phyloP scores from a whole-genome alignment of 257 asterid species.

The Cruciata laevipes region DNA sequence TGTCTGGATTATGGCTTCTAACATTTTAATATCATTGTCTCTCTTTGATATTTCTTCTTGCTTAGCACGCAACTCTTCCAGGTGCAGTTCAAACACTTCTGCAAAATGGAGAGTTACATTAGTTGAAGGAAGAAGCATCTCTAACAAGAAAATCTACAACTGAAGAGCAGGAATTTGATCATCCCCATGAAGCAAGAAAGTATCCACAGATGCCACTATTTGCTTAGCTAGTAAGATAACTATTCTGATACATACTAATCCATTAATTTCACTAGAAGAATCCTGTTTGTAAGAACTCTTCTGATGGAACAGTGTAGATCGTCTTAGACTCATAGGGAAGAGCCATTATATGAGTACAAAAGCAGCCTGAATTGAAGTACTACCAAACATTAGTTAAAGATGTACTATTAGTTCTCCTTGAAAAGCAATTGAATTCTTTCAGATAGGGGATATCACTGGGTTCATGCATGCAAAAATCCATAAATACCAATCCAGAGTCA shows the following conservation, averaged over 20 bases:
- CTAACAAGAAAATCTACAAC: not conserved
- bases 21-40: slow-evolving; percentile 82
- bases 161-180: not conserved
- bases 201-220: not conserved
- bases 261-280: too few species aligned
- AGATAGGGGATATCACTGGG: not conserved
- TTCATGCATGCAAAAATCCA: not conserved
- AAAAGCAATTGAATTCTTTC: not conserved
- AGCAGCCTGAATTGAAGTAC: not conserved
- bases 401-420: not conserved
- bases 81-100: slow-evolving; percentile 87
- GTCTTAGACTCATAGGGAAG: not conserved
- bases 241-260: not conserved
- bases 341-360: not conserved
- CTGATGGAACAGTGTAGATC: not conserved
- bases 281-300: too few species aligned
- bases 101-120: slow-evolving; percentile 25
- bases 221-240: not conserved
- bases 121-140: not conserved
- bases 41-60: slow-evolving; percentile 82
- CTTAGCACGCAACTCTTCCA: slow-evolving; percentile 89
- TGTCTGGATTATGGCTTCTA: slow-evolving; percentile 93
- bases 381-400: not conserved
- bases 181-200: not conserved
- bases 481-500: too few species aligned